phyloP scores from a whole-genome alignment of 495 filamentous ascomycete genomes.

The Aspergillus diversus region DNA sequence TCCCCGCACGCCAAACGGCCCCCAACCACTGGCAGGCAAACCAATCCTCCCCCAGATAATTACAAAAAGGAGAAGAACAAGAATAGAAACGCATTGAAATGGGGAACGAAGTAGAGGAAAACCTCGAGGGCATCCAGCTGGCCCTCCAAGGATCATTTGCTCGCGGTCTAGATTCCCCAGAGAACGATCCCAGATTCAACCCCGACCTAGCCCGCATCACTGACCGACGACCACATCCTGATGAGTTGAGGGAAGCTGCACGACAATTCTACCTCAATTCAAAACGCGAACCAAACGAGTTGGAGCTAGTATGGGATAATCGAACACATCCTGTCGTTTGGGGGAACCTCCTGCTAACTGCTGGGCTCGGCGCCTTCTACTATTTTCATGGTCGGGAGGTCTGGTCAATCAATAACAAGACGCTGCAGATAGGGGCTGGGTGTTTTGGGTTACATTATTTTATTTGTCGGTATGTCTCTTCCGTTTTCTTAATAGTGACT shows the following conservation, averaged over 20 bases:
- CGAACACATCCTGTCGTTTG: neutral
- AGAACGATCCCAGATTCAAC: neutral
- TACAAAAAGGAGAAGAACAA: no score
- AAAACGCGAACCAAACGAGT: neutral
- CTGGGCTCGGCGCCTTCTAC: neutral
- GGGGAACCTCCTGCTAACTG: neutral
- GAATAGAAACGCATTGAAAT: no score
- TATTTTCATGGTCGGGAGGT: neutral
- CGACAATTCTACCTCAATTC: neutral
- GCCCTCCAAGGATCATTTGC: neutral
- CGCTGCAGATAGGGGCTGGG: neutral
- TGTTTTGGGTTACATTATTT: neutral
- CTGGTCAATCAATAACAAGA: neutral
- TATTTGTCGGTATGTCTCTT: neutral
- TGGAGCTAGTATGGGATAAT: neutral
- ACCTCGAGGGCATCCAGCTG: neutral
- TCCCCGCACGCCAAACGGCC: no score
- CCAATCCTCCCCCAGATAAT: no score
- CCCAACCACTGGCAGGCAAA: no score
- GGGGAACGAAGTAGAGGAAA: no score
- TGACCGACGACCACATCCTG: neutral
- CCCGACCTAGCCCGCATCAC: neutral
- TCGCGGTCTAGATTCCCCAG: neutral
- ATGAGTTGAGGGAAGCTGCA: neutral
- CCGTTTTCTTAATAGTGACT: neutral